Evolutionary conservation across 1,284 basidiomycete genomes (phyloP).

Genomic region (Ganoderma meredithae): DNA sequence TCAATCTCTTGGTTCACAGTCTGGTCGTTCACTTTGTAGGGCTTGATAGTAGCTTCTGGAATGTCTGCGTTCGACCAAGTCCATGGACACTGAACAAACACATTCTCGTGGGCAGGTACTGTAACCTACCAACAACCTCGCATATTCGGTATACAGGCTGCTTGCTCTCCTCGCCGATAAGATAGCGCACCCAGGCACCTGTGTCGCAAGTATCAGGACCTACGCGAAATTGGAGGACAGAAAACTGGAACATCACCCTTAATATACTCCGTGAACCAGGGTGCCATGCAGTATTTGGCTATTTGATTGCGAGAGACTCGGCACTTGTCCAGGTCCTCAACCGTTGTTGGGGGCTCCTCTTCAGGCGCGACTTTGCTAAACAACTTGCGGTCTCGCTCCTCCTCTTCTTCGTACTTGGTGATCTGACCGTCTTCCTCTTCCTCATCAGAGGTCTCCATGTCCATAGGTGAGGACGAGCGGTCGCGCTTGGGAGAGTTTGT

Average conservation of each 20-base stretch:
- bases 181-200: conserved; percentile 86
- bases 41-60: conserved; percentile 57
- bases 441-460: conserved; percentile 81
- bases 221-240: conserved; percentile 34
- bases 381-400: conserved; percentile 67
- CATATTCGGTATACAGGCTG: conserved; percentile 84
- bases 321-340: conserved; percentile 64
- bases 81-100: conserved; percentile 14
- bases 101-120: background rate
- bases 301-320: conserved; percentile 70
- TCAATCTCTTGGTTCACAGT: conserved; percentile 69
- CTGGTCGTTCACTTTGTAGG: conserved; percentile 79
- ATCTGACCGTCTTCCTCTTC: conserved; percentile 80
- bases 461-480: conserved; percentile 76
- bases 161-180: conserved; percentile 65
- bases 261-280: conserved; percentile 83
- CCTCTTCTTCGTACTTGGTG: conserved; percentile 70
- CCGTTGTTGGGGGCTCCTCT: conserved; percentile 60
- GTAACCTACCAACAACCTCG: conserved; percentile 71
- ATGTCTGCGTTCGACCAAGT: conserved; percentile 44
- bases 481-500: conserved; percentile 67
- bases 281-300: conserved; percentile 68
- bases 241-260: conserved; percentile 57
- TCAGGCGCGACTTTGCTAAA: conserved; percentile 51
- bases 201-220: conserved; percentile 27